Evolutionary conservation across 768 basidiomycete species (phyloP), one percentile per base, ranked within the genome.

Genomic region (Hericium alpestre): DNA sequence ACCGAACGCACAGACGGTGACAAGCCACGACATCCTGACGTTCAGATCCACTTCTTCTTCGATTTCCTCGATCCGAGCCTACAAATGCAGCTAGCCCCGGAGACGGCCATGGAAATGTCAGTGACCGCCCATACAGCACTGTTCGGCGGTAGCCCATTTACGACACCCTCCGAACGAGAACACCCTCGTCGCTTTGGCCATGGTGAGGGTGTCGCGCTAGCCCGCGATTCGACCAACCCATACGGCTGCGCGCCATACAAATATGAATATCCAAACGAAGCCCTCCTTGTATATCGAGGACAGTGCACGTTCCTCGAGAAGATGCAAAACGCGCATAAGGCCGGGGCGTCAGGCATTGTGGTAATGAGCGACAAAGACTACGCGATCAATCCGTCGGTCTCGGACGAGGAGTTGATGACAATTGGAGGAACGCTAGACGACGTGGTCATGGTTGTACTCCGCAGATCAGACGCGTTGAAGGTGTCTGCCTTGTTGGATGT

Each of bases 241-340:
- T 70, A 74, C 13, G 90, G 90, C 6, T 92, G 90, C 64, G 51
- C 58, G 5, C 75, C 79, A 5, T 90, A 83, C 68, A 64, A 69
- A 1, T 65, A 75, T 40, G 53, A 67, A 4, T 79, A 83, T 60
- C 69, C 72, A 11, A 75, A 78, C 51, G 79, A 75, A 46, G 75
- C 81, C 4, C 66, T 93, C 22, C 66, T 96, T 15, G 74, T 87
- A 15, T 75, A 75, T 47, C 80, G 95, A 27, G 95, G 95, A 5
- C 80, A 76, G 4, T 98, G 95, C 69, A 86, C 92, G 9, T 97
- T 98, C 71, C 70, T 91, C 13, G 80, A 90, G 61, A 99, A 99
- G 71, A 75, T 94, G 15, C 52, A 82, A 12, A 60, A 76, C 48
- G 93, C 93, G 4, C 77, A 78, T 16, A 71, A 75, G 9, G 87